Conservation (phyloP, 345 rosid species). For the Citrus mangshanensis region DNA sequence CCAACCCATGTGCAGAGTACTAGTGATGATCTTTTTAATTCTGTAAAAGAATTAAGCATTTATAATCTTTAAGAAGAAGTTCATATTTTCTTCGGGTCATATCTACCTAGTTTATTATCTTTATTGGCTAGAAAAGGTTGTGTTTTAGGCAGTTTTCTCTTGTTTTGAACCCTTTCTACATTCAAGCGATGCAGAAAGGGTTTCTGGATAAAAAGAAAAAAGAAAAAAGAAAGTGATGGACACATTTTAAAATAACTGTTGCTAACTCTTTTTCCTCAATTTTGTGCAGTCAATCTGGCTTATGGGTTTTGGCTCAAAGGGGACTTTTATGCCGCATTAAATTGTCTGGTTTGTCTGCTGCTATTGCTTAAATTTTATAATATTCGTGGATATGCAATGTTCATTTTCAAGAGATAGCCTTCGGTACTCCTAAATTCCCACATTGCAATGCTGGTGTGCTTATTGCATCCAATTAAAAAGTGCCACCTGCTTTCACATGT, state of each 20-base stretch:
- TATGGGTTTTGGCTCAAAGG: conserved; percentile 76
- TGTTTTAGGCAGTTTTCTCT: not conserved
- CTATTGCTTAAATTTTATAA: not conserved
- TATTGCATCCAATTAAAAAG: not conserved
- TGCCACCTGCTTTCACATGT: not conserved
- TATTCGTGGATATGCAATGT: not conserved
- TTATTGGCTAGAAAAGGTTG: not conserved
- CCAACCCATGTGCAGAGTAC: not conserved
- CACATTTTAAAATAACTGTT: not conserved
- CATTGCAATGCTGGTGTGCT: not conserved
- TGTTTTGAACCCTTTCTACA: not conserved
- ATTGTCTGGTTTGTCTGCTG: conserved; percentile 65
- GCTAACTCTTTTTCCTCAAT: conserved; percentile 15
- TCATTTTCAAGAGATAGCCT: not conserved
- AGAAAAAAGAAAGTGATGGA: not conserved
- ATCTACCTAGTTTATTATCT: not conserved
- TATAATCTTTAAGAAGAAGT: not conserved
- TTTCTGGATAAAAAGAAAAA: not conserved
- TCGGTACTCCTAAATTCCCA: not conserved
- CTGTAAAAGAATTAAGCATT: not conserved
- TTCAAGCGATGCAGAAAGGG: not conserved
- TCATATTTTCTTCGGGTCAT: not conserved
- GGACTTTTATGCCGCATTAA: conserved; percentile 58
- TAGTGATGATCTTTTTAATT: too few relatives aligned
- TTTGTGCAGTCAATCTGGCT: conserved; percentile 73